phyloP scores from a whole-genome alignment of 129 eudicot species.

The Deinandra increscens region DNA sequence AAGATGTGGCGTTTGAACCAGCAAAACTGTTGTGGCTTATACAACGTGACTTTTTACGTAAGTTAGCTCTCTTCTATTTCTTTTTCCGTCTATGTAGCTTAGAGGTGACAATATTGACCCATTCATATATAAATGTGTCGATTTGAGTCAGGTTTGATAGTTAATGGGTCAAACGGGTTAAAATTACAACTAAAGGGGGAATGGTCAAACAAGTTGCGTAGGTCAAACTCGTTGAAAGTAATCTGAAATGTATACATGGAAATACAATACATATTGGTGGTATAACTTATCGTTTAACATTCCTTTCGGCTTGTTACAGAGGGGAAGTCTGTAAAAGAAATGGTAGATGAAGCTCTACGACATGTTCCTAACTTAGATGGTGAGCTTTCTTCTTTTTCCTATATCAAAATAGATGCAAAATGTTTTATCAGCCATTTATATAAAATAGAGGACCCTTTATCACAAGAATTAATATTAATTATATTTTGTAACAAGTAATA shows the following conservation, averaged over 20 bases:
- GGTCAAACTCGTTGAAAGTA: not conserved
- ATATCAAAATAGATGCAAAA: not conserved
- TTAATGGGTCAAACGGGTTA: not conserved
- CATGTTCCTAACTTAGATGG: slow-evolving; percentile 78
- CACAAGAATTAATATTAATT: not conserved
- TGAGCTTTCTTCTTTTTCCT: slow-evolving; percentile 34
- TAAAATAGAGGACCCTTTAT: not conserved
- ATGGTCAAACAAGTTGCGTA: too few species aligned
- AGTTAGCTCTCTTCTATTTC: slow-evolving; percentile 19
- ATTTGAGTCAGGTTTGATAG: not conserved
- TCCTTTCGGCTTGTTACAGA: slow-evolving; percentile 46
- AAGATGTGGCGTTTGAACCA: slow-evolving; percentile 98
- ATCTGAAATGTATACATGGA: not conserved
- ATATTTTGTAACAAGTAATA: not conserved
- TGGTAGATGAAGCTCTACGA: slow-evolving; percentile 92
- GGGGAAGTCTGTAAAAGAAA: slow-evolving; percentile 93
- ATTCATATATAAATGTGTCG: not conserved
- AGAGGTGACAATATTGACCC: not conserved
- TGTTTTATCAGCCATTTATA: not conserved
- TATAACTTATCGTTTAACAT: not conserved
- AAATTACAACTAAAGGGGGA: not conserved
- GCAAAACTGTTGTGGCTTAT: slow-evolving; percentile 97
- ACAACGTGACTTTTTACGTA: slow-evolving; percentile 96
- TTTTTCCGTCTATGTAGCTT: not conserved
- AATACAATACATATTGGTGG: not conserved